Base-by-base conservation (phyloP, 2,329 filamentous ascomycete species). In the Plectosphaerella cucumerina region DNA sequence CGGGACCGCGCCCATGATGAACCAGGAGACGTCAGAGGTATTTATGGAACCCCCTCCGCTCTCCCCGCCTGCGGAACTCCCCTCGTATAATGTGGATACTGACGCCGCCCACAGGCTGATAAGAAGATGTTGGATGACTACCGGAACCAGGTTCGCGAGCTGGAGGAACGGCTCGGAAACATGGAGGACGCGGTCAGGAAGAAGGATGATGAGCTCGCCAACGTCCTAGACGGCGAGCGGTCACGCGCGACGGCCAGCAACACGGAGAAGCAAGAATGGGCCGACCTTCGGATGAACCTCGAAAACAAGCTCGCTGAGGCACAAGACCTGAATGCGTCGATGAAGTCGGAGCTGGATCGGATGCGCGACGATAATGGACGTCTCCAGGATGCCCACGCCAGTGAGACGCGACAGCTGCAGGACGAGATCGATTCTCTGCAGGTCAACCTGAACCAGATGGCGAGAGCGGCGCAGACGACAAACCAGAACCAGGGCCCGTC, bases 91-190 rank as follows among this genome's bases (percentile, higher is more conserved):
- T 48, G 44, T 53, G 49, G 53, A 53, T 49, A 53, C 47, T 52
- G 47, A 56, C 54, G 39, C 48, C 11, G 47, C 37, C 22, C 55
- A 10, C 58, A 86, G 73, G 76, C 78, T 52, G 86, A 92, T 58
- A 85, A 85, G 65, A 89, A 86, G 63, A 67, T 87, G 41, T 81
- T 95, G 37, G 78, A 87, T 44, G 89, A 94, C n/a, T 90, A 91
- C 55, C 87, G 95, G 66, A 74, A 77, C 2, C 89, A 95, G 66
- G 80, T 96, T 8, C 78, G 81, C 37, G 83, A 89, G 21, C 69
- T 97, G 56, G 84, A 88, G 56, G 83, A 84, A 52, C 93, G 87
- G 67, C 69, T 96, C 9, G 82, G 86, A 34, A 73, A 75, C 14
- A 77, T 96, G 70, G 88, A 96, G 65, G 77, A 78, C 34, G 74